A percentile compares a stretch with the other conserved stretches of the same genome.
These are phyloP conservation scores for Pythium biforme DNA, from an alignment of 352 stramenopile species.

Conservation along the genomic window DNA sequence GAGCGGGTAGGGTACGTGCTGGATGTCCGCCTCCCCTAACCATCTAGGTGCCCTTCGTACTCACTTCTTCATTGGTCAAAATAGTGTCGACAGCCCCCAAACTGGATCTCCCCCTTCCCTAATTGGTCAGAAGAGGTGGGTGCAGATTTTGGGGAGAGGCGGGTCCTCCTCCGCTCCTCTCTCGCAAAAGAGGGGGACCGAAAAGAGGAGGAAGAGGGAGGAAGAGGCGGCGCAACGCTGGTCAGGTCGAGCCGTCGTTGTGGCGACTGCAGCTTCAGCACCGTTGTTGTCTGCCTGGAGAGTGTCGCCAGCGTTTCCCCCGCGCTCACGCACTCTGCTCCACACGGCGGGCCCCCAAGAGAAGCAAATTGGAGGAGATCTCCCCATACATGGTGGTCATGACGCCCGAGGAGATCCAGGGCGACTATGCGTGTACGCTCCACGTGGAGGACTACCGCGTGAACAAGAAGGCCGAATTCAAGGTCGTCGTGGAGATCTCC, in stretches of 20 bases:
- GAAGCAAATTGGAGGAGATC: conserved; percentile 2
- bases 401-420: conserved; percentile 82
- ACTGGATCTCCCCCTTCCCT: conserved; percentile 26
- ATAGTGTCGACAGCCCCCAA: no score
- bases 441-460: conserved; percentile 71
- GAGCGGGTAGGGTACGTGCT: conserved; percentile 18
- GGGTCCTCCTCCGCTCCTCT: conserved; percentile 3
- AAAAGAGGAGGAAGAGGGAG: conserved; percentile 13
- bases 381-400: conserved; percentile 34
- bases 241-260: conserved; percentile 9
- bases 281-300: neutral
- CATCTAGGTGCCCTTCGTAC: neutral
- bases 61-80: conserved; percentile 15
- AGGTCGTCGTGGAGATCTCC: conserved; percentile 62
- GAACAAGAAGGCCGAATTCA: conserved; percentile 81
- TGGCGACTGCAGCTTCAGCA: neutral
- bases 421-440: conserved; percentile 64
- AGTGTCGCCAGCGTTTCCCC: conserved; percentile 1
- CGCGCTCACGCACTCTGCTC: neutral
- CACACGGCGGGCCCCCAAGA: conserved; percentile 23
- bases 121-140: conserved; percentile 15
- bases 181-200: neutral
- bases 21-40: conserved; percentile 14
- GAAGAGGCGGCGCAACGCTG: conserved; percentile 17
- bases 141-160: neutral